Conservation (phyloP, 2,329 filamentous ascomycete genomes). For the Xylariales sp. region DNA sequence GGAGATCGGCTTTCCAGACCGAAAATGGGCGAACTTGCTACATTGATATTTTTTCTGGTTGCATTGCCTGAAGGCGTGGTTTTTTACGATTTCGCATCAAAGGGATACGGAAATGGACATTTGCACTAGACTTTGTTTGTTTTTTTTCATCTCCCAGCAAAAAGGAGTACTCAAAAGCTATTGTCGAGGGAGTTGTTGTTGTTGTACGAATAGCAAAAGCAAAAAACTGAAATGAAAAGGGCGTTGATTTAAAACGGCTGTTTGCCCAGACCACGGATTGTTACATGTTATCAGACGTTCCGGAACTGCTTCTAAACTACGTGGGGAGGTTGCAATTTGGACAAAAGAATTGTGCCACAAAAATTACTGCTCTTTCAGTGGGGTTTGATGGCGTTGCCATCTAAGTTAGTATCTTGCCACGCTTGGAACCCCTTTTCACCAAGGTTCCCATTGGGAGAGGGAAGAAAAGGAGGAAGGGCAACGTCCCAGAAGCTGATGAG, state of each 20-base stretch:
- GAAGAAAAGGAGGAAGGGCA: too few species aligned
- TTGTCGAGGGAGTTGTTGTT: conserved; percentile 13
- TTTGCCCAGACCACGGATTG: too few species aligned
- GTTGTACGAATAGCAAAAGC: conserved; percentile 22
- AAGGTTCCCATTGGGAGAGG: too few species aligned
- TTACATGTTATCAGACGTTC: too few species aligned
- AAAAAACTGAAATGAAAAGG: conserved; percentile 12
- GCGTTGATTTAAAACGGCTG: not conserved
- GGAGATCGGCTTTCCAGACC: not conserved
- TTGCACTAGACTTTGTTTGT: conserved; percentile 10
- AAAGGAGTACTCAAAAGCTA: conserved; percentile 15
- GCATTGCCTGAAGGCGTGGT: conserved; percentile 6
- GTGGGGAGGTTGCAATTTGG: too few species aligned
- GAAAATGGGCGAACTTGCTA: not conserved
- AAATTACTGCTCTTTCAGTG: too few species aligned
- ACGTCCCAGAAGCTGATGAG: too few species aligned
- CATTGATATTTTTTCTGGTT: conserved; percentile 1
- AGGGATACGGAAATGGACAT: conserved; percentile 5
- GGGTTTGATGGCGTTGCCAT: too few species aligned
- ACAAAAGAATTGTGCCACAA: too few species aligned
- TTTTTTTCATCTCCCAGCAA: conserved; percentile 8
- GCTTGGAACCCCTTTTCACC: too few species aligned
- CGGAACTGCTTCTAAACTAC: too few species aligned
- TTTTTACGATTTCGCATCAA: conserved; percentile 5
- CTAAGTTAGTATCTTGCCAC: too few species aligned